Percentiles rank a stretch among this genome's conserved stretches.
These are phyloP conservation scores for Alternaria atra DNA, from an alignment of 2,329 filamentous ascomycete species.

Conservation along the genomic window DNA sequence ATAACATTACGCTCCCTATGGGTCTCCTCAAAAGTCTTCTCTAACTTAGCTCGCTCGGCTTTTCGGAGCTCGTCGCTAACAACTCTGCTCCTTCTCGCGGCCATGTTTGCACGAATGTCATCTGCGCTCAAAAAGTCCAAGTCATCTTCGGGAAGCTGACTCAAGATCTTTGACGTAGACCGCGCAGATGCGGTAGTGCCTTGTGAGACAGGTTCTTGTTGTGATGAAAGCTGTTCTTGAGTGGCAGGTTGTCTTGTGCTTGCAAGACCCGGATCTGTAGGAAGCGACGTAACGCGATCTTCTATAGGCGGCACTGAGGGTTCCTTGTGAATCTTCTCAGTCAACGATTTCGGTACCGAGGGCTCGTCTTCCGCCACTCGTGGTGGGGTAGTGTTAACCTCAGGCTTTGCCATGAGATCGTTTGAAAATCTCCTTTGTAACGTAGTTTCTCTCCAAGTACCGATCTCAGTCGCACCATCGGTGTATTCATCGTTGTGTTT, in stretches of 20 bases:
- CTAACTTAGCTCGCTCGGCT: slow-evolving; percentile 34
- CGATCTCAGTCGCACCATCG: background rate
- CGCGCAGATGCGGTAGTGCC: background rate
- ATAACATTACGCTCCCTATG: slow-evolving; percentile 21
- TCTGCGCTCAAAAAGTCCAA: slow-evolving; percentile 54
- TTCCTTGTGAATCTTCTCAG: background rate
- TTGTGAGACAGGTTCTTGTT: background rate
- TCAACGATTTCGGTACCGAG: background rate
- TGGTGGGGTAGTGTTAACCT: background rate
- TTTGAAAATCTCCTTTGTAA: slow-evolving; percentile 22
- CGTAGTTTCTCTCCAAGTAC: slow-evolving; percentile 39
- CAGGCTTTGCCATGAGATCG: background rate
- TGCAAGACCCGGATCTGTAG: background rate
- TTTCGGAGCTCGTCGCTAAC: slow-evolving; percentile 21
- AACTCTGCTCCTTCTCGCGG: slow-evolving; percentile 28
- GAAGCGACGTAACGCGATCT: background rate
- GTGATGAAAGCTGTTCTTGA: background rate
- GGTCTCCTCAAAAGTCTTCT: slow-evolving; percentile 35
- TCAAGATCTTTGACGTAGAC: slow-evolving; percentile 41
- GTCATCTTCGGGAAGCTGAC: slow-evolving; percentile 49
- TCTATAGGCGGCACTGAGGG: background rate
- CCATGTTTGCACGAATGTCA: slow-evolving; percentile 55
- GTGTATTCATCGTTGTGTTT: background rate
- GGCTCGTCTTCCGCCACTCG: background rate
- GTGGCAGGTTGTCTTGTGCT: background rate